Base-by-base conservation (phyloP, 345 rosid genomes). In the Camelina sativa region DNA sequence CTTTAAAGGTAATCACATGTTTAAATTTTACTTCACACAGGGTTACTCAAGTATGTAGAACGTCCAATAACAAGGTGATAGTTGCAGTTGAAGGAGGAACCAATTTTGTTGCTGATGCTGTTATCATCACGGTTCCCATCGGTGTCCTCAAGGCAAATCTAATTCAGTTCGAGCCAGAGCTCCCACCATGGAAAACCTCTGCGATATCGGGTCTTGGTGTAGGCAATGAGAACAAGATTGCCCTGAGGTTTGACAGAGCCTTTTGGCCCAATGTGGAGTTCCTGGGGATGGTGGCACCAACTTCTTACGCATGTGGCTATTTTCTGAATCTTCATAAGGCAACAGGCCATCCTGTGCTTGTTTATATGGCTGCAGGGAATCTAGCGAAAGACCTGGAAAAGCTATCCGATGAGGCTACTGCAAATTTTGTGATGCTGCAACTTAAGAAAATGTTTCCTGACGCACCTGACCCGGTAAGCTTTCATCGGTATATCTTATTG, bases 221-320 rank as follows among this genome's bases (percentile, higher is more conserved):
- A 41, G 97, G 97, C 79, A 85, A 77, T 44, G 97, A 92, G 79
- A 92, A 89, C 65, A 89, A 89, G 87, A 85, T 92, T 40, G 97
- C 96, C 44, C 58, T 92, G 60, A 79, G 73, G 56, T 92, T 92
- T 48, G 85, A 86, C 72, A 54, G 23, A 7, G 91, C 84, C 62
- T 92, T 92, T 80, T 92, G 96, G 97, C 96, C 93, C 20, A 86
- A 92, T 23, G 91, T 92, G 53, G 97, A 92, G 76, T 75, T 89
- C 48, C 47, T 92, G 10, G 97, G 96, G 51, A 79, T 80, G 75
- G 96, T 88, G 30, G 97, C 96, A 2, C 83, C 91, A 11, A 77
- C 84, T 67, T 90, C 97, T 56, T 76, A 89, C 68, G 80, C 91
- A 0, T 92, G 97, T 67, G 96, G 97, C 72, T 92, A 92, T 77